phyloP scores from a whole-genome alignment of 176 grass and related monocot genomes.

The Ananas comosus region DNA sequence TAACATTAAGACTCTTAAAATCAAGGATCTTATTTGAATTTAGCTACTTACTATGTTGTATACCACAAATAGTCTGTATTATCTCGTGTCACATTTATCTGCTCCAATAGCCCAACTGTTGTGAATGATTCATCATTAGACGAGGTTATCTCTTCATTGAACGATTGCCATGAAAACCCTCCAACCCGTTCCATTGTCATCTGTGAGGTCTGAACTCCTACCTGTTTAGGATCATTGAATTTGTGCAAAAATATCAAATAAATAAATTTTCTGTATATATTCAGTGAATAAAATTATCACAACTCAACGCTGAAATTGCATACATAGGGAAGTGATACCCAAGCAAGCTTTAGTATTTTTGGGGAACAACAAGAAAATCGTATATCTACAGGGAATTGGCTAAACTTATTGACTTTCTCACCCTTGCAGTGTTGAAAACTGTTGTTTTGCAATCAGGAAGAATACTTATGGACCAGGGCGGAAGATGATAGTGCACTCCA shows the following conservation, averaged over 20 bases:
- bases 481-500: slow-evolving; percentile 77
- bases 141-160: slow-evolving; percentile 72
- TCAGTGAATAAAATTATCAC: no score
- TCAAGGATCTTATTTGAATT: not conserved
- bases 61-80: slow-evolving; percentile 96
- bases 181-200: slow-evolving; percentile 88
- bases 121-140: slow-evolving; percentile 47
- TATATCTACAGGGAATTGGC: no score
- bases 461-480: slow-evolving; percentile 94
- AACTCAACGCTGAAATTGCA: no score
- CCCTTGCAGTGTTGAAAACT: slow-evolving; percentile 85
- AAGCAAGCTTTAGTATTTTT: no score
- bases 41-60: slow-evolving; percentile 70
- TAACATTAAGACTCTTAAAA: not conserved
- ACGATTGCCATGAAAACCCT: slow-evolving; percentile 72
- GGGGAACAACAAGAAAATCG: no score
- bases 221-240: slow-evolving; percentile 25
- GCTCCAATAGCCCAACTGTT: slow-evolving; percentile 72
- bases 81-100: slow-evolving; percentile 94
- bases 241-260: not conserved
- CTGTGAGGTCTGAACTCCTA: slow-evolving; percentile 72
- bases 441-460: slow-evolving; percentile 95
- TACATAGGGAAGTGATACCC: no score
- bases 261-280: no score
- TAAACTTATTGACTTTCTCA: slow-evolving; percentile 22